Base-by-base conservation (phyloP, 2,329 filamentous ascomycete species). In the Fusarium sp. region DNA sequence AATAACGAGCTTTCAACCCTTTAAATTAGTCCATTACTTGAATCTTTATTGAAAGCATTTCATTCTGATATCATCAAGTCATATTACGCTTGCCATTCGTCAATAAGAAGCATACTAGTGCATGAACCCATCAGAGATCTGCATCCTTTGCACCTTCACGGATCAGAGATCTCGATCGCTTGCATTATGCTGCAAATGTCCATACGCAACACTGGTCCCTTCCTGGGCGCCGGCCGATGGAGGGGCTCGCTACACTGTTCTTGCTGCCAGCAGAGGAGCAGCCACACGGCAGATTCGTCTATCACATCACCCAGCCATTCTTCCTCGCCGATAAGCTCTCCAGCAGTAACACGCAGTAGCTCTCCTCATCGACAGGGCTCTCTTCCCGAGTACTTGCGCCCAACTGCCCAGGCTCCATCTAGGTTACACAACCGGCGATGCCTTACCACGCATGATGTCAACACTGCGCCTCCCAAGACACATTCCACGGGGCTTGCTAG, bases 391-490 rank as follows among this genome's bases (percentile, higher is more conserved):
- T 10, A 7, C 23, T 45, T 11, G 18, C 8, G 4, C 11, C 9
- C 18, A 25, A 45, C 11, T 15, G 4, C 8, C 18, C 18, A 1
- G 23, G 23, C 18, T 27, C 42, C 23, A 4, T 45, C 42, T 5
- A 9, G 18, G 5, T 7, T 45, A 15, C 18, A 10, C 3, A 0
- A 45, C 2, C 42, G 42, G 42, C 42, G 7, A 15, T 45, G 21
- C 12, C 23, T 45, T 10, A 5, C 11, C 11, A 19, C 18, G 9
- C 23, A 45, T 21, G 23, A 45, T 8, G 9, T 21, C 42, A 45
- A 27, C 8, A 2, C 8, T 45, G 9, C 4, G 23, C 8, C 23
- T 15, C 2, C 2, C 5, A 10, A 19, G 1, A 45, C 18, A 14
- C 11, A 27, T 19, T 19, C 1, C 23, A 19, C 8, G 7, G 42